Base-by-base conservation (phyloP, 257 asterid species). In the Echites panduratus region DNA sequence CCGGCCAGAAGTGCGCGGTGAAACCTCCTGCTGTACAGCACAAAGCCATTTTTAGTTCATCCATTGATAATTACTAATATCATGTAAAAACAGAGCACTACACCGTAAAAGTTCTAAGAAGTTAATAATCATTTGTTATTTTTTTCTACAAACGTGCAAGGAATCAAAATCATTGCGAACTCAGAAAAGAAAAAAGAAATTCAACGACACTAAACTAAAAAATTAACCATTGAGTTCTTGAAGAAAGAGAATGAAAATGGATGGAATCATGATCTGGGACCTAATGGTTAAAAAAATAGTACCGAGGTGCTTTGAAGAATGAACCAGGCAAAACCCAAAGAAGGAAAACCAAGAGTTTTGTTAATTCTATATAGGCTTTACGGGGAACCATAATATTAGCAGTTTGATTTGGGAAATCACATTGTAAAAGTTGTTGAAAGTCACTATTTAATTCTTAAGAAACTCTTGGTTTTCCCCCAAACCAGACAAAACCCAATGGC, bases 1-100 rank as follows among this genome's bases (percentile, higher is more conserved):
- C 75, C 99, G 79, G 49, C 99, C 99, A 29, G 98, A 95, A 76
- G 98, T 92, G 70, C 98, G 92, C 1, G 99, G 99, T 74, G 99
- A 95, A 74, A 88, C 97, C 47, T 95, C 99, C 88, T 95, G 99
- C 96, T 89, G 92, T 71, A 81, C 52, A 83, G 47, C 71, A 70
- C 24, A 50, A 57, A 38, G 74, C 41, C 54, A 44, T 47, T 24
- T 19, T 67, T 58, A 26, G 66, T 7, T 65, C 66, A 29, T 49
- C 12, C 40, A 56, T 50, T n/a, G n/a, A n/a, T 47, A 56, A 65
- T 52, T 62, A 61, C 14, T 53, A 19, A 56, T 26, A 27, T 20
- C n/a, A 65, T 47, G 48, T 47, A 22, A 59, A 26, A 43, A 52
- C 49, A 8, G 22, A 43, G 45, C 48, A 68, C 43, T 52, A 70